phyloP scores from a whole-genome alignment of 495 filamentous ascomycete species.

The Penicillium coprophilum region DNA sequence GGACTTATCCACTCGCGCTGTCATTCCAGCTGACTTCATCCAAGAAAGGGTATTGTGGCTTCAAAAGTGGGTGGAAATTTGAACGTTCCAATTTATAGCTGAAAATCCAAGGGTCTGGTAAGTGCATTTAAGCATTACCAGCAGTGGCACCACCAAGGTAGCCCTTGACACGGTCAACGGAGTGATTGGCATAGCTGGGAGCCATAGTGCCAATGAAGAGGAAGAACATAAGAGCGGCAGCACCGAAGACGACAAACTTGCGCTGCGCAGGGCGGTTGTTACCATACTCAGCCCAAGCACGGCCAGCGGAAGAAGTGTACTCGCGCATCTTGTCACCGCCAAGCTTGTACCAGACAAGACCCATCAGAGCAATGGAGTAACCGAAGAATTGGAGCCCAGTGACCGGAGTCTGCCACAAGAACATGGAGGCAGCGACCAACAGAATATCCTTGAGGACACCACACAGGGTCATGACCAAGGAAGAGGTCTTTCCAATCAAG shows the following conservation, averaged over 20 bases:
- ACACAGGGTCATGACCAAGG: constrained; percentile 93
- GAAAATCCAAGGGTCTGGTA: not conserved
- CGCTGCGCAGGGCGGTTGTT: constrained; percentile 68
- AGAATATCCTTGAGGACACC: constrained; percentile 99
- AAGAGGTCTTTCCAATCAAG: constrained; percentile 96
- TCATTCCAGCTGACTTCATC: not conserved
- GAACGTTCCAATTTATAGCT: not conserved
- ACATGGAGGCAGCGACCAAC: constrained; percentile 83
- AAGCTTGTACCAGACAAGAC: constrained; percentile 93
- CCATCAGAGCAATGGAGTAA: constrained; percentile 82
- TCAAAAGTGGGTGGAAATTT: not conserved
- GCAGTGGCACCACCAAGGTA: constrained; percentile 44
- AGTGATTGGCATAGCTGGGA: constrained; percentile 45
- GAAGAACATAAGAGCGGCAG: constrained; percentile 62
- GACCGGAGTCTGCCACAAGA: constrained; percentile 84
- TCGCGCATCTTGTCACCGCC: constrained; percentile 82
- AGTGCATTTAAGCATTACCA: constrained; percentile 35
- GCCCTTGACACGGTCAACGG: constrained; percentile 41
- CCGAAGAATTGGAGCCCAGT: constrained; percentile 81
- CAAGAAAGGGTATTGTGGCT: not conserved
- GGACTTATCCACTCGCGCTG: not conserved
- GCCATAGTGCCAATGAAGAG: constrained; percentile 64
- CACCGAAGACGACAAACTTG: constrained; percentile 68
- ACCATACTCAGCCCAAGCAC: constrained; percentile 85
- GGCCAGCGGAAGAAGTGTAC: constrained; percentile 64